phyloP scores from a whole-genome alignment of 495 filamentous ascomycete species.

The Parathielavia hyrcaniae region DNA sequence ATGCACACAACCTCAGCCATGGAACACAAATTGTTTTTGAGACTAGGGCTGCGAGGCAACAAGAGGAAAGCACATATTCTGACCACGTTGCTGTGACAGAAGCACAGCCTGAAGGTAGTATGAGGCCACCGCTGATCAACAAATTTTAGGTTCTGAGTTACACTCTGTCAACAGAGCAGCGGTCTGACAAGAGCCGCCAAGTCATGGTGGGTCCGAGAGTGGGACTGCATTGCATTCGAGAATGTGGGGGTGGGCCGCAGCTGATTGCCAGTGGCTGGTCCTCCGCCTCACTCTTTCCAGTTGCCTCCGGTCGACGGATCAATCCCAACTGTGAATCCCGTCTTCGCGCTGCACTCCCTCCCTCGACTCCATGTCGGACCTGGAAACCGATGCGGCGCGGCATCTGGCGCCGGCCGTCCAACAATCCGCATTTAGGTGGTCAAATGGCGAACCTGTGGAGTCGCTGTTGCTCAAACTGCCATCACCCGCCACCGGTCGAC shows the following conservation, averaged over 20 bases:
- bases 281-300: neutral
- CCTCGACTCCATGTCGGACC: neutral
- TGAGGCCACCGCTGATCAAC: no score
- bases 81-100: no score
- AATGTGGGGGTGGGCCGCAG: slow-evolving; percentile 1
- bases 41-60: no score
- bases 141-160: neutral
- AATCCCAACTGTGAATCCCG: neutral
- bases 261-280: neutral
- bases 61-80: no score
- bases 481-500: no score
- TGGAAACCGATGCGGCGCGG: neutral
- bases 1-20: no score
- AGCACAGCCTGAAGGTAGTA: no score
- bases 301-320: neutral
- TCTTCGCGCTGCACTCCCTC: neutral
- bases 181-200: no score
- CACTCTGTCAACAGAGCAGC: neutral
- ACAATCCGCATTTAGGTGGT: neutral
- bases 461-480: no score
- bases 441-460: no score
- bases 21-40: no score
- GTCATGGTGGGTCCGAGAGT: neutral
- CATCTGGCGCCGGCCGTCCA: neutral
- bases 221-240: neutral